Conservation (phyloP, 306 rosid species). For the Lotus japonicus region DNA sequence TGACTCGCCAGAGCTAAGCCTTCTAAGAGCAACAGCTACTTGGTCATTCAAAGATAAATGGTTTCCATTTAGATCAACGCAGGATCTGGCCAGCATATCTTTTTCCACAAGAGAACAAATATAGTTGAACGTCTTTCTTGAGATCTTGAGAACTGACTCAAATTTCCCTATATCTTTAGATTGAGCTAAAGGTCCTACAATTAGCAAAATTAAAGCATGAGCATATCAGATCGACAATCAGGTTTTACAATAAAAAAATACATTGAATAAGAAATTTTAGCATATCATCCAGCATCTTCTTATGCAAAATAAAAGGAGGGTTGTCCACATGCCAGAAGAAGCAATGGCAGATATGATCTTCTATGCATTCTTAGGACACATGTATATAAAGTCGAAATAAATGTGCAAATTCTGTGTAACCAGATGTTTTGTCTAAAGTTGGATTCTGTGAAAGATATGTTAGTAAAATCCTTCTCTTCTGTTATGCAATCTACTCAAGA, state of each 20-base stretch:
- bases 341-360: not conserved
- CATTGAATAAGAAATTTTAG: not conserved
- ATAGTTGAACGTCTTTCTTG: conserved; percentile 77
- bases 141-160: conserved; percentile 70
- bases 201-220: conserved; percentile 9
- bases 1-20: conserved; percentile 90
- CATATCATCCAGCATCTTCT: not conserved
- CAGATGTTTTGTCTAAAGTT: not conserved
- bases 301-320: not conserved
- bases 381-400: not conserved
- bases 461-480: not conserved
- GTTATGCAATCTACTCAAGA: not conserved
- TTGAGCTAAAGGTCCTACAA: conserved; percentile 63
- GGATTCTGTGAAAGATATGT: not conserved
- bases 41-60: conserved; percentile 66
- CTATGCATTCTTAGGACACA: not conserved
- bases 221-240: too few relatives aligned
- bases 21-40: conserved; percentile 83
- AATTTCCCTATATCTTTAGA: conserved; percentile 44
- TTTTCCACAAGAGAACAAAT: conserved; percentile 79
- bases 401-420: not conserved
- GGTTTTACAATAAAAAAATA: not conserved
- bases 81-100: conserved; percentile 53
- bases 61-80: conserved; percentile 38
- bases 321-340: not conserved